phyloP scores from a whole-genome alignment of 768 basidiomycete species.

The Xerocomellus chrysenteron region DNA sequence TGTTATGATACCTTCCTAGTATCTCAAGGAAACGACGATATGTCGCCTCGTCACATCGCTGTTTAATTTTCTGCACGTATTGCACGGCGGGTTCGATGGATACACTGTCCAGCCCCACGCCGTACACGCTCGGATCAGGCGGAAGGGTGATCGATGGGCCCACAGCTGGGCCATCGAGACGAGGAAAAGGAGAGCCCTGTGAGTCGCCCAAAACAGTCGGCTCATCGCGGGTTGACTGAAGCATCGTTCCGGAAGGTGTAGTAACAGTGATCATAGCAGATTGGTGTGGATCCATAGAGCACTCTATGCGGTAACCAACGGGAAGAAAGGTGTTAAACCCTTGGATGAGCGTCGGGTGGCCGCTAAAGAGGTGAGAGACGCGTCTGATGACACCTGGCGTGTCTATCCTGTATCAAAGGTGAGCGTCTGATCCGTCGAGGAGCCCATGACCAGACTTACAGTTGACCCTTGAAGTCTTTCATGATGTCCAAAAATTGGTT shows the following conservation, averaged over 20 bases:
- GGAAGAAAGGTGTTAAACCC: slow-evolving; percentile 99
- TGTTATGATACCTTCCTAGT: slow-evolving; percentile 60
- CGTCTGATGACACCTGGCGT: slow-evolving; percentile 97
- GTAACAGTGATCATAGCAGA: slow-evolving; percentile 72
- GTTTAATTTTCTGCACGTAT: slow-evolving; percentile 97
- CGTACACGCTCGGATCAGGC: slow-evolving; percentile 26
- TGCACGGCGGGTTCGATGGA: slow-evolving; percentile 80
- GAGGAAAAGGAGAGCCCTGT: slow-evolving; percentile 37
- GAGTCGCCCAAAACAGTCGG: slow-evolving; percentile 38
- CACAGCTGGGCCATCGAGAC: slow-evolving; percentile 12
- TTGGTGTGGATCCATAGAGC: slow-evolving; percentile 61
- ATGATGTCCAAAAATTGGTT: slow-evolving; percentile 66
- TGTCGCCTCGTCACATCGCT: slow-evolving; percentile 86
- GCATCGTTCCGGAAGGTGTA: slow-evolving; percentile 65
- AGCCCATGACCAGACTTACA: slow-evolving; percentile 34
- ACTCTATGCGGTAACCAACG: slow-evolving; percentile 90
- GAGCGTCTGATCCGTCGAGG: neutral
- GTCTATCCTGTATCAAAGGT: slow-evolving; percentile 66
- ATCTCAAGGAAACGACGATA: slow-evolving; percentile 80
- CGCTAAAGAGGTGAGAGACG: slow-evolving; percentile 89
- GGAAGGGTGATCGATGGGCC: slow-evolving; percentile 9
- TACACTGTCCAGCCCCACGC: slow-evolving; percentile 39
- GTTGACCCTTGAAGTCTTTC: slow-evolving; percentile 74
- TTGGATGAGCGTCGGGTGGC: slow-evolving; percentile 88
- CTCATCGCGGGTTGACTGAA: slow-evolving; percentile 52